Evolutionary conservation across 192 early-diverging fungal genomes (phyloP).

Genomic region (Mortierella hygrophila): DNA sequence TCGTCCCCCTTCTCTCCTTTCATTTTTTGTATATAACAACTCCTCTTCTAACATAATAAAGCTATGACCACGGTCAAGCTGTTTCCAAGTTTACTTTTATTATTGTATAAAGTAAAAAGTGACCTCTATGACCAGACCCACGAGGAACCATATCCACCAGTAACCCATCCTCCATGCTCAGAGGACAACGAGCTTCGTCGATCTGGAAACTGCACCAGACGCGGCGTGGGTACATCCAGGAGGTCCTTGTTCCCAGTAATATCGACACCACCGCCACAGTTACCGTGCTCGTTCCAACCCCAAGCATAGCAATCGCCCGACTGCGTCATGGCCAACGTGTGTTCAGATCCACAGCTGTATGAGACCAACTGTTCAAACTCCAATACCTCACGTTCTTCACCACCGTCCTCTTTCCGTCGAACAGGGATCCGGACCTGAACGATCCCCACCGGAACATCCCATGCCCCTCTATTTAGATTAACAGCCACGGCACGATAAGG

Average conservation of each 20-base stretch:
- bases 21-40: not conserved
- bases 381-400: not conserved
- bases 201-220: slow-evolving; percentile 4
- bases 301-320: slow-evolving; percentile 70
- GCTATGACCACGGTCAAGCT: not conserved
- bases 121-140: slow-evolving; percentile 32
- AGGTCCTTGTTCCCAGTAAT: slow-evolving; percentile 6
- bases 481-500: not conserved
- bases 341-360: slow-evolving; percentile 83
- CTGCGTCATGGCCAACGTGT: slow-evolving; percentile 66
- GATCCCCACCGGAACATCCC: not conserved
- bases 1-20: not conserved
- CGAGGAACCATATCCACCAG: slow-evolving; percentile 47
- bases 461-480: not conserved
- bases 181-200: too few relatives aligned
- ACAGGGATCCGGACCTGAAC: slow-evolving; percentile 27
- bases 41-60: not conserved
- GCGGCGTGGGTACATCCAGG: slow-evolving; percentile 25
- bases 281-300: slow-evolving; percentile 98
- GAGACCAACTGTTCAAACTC: slow-evolving; percentile 22
- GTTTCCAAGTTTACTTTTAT: not conserved
- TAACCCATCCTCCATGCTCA: slow-evolving; percentile 26
- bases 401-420: not conserved
- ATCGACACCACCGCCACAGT: slow-evolving; percentile 71
- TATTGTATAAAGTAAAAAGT: not conserved